phyloP scores from a whole-genome alignment of 2,329 filamentous ascomycete species.

The Curvularia sp. region DNA sequence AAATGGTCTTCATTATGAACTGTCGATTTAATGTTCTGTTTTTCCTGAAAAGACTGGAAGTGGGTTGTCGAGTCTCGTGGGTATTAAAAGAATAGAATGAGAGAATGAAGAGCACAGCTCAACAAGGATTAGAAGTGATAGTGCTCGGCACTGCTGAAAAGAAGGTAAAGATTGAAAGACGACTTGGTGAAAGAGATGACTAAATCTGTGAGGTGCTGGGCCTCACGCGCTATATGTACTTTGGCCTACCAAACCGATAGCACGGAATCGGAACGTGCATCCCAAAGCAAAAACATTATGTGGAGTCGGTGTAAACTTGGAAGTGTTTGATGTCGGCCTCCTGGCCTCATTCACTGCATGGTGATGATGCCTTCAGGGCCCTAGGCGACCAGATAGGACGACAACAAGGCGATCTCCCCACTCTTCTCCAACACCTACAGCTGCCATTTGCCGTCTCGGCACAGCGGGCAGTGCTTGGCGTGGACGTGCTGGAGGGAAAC shows the following conservation, averaged over 20 bases:
- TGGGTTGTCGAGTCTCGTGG: constrained; percentile 4
- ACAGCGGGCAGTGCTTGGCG: constrained; percentile 14
- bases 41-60: constrained; percentile 6
- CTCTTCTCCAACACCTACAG: constrained; percentile 26
- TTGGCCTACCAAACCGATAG: constrained; percentile 10
- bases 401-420: constrained; percentile 19
- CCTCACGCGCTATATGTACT: constrained; percentile 21
- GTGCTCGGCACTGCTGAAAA: constrained; percentile 33
- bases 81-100: constrained; percentile 17
- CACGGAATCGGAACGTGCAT: constrained; percentile 9
- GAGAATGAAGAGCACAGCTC: constrained; percentile 35
- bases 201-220: constrained; percentile 7
- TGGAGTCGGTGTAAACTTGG: constrained; percentile 15
- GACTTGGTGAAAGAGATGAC: constrained; percentile 11
- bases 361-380: constrained; percentile 20
- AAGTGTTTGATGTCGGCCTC: constrained; percentile 23
- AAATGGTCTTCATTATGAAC: constrained; percentile 36
- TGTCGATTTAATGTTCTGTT: neutral
- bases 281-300: constrained; percentile 21
- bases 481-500: constrained; percentile 9
- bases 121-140: constrained; percentile 27
- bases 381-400: constrained; percentile 18
- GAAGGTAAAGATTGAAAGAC: constrained; percentile 21
- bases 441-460: constrained; percentile 8
- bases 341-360: constrained; percentile 12